Percentiles rank a stretch among this genome's conserved stretches.
Conservation (phyloP, 2,329 filamentous ascomycete species). For the Fusarium succisae region DNA sequence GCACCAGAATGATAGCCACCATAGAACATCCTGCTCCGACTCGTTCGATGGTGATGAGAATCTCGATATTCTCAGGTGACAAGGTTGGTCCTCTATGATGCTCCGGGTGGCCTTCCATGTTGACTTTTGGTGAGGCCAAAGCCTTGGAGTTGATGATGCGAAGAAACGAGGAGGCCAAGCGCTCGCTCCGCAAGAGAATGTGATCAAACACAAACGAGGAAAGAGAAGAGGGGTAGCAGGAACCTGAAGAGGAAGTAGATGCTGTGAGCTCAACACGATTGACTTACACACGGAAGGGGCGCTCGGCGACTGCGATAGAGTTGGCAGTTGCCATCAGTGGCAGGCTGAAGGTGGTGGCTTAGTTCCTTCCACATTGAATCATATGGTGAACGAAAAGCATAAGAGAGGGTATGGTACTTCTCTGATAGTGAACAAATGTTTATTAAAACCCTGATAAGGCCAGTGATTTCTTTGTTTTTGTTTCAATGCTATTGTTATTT, state of each 20-base stretch:
- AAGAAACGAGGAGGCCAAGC: neutral
- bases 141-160: neutral
- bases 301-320: constrained; percentile 12
- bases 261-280: neutral
- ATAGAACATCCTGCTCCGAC: constrained; percentile 64
- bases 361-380: neutral
- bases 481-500: neutral
- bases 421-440: neutral
- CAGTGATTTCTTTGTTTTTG: neutral
- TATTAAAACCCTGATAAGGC: fast-evolving
- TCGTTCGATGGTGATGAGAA: constrained; percentile 62
- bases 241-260: neutral
- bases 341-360: constrained; percentile 17
- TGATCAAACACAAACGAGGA: neutral
- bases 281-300: neutral
- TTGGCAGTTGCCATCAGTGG: constrained; percentile 34
- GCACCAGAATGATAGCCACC: constrained; percentile 59
- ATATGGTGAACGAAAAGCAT: neutral
- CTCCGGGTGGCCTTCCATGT: constrained; percentile 23
- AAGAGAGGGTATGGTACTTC: neutral
- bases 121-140: neutral
- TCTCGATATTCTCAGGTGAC: constrained; percentile 50
- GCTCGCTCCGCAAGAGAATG: neutral
- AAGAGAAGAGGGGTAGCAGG: neutral
- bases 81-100: constrained; percentile 37